Base-by-base conservation (phyloP, 2,329 filamentous ascomycete species). In the Talaromyces marneffei region DNA sequence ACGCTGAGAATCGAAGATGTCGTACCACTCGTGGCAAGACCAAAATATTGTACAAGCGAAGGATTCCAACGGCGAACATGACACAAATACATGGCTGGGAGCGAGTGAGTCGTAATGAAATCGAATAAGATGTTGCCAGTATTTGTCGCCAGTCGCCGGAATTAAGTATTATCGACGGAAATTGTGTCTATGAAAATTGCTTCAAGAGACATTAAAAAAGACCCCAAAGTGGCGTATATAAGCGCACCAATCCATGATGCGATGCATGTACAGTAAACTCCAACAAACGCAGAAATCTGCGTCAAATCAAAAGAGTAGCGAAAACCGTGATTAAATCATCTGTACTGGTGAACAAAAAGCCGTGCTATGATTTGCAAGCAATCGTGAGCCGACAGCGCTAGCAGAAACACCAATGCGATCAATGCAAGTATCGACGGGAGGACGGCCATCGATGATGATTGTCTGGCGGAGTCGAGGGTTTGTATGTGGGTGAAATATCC, bases 111-210 rank as follows among this genome's bases (percentile, higher is more conserved):
- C 14, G 48, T 25, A 56, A 23, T 44, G 35, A 57, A 40, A 50
- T 37, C 33, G 37, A 18, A 55, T 42, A 48, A 60, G 31, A 62
- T 23, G 52, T 39, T 65, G 60, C 62, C 65, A 27, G 60, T 58
- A 60, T 56, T 52, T 64, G 42, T 63, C 59, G 57, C 39, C 52
- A 62, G 62, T 64, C 68, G 70, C 72, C 69, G 66, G 68, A 67
- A 76, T 76, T 76, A 76, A 66, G 53, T 63, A 75, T 76, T 76
- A 76, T 74, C 60, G 70, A 72, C 70, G 69, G 72, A 70, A 64
- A 59, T 64, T 63, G 52, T 66, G 42, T 61, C 57, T n/a, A 40
- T 42, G 60, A 62, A 54, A 40, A 35, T 53, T n/a, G 61, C 27
- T 59, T 55, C 59, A 39, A n/a, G 29, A 59, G 57, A 59, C 42